Base-by-base conservation (phyloP, 306 rosid species). In the Lithocarpus polystachyus region DNA sequence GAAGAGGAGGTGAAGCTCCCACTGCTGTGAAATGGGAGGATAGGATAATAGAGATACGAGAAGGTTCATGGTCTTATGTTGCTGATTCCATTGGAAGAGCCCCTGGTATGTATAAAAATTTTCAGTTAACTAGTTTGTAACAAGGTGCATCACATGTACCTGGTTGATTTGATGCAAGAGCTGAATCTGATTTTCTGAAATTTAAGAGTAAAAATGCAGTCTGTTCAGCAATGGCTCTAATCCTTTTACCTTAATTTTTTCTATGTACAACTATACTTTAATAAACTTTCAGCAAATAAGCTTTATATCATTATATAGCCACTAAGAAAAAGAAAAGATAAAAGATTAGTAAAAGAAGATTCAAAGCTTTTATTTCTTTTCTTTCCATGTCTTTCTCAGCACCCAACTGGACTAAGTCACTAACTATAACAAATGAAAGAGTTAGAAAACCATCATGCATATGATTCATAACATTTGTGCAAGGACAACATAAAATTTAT, bases 11-110 rank as follows among this genome's bases (percentile, higher is more conserved):
- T 20, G 97, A 95, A 91, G 79, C 74, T 62, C 99, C 99, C 48
- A 71, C 87, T 10, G 84, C 84, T 37, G 93, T 95, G 81, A 95
- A 95, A 84, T 90, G 97, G 97, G 99, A 92, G 78, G 94, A 92
- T 24, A 82, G 95, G 84, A 89, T 95, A 75, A 84, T 91, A 61
- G 99, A 95, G 89, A 91, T 95, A 80, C 95, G 92, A 28, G 97
- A 95, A 89, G 99, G 97, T 69, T 87, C 95, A 78, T 95, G 99
- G 97, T 95, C 96, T 51, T 95, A 95, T 79, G 92, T 95, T 48
- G 97, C 92, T 64, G 97, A 89, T 57, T 86, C 90, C 70, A 89
- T 95, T 59, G 99, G 99, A 75, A 82, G 85, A 91, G 88, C 89
- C 71, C 94, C 99, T 72, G 99, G 97, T 92, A 90, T 84, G 74